Evolutionary conservation across 169 alveolate genomes (phyloP).

Genomic region (Amoebophrya sp.): DNA sequence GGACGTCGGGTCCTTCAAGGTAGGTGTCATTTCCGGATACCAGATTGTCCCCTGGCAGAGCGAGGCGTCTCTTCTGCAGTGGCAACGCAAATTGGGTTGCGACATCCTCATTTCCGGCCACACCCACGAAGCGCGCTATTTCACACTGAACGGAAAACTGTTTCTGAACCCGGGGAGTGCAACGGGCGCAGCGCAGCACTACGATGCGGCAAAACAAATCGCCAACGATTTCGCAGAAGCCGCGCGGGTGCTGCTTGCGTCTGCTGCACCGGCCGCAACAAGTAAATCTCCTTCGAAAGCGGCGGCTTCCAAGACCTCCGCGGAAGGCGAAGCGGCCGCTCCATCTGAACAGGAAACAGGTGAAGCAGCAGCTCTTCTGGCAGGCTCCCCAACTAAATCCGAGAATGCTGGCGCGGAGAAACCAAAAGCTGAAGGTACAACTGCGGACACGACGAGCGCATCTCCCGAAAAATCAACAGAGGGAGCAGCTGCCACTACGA

Average conservation of each 20-base stretch:
- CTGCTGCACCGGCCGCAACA: no score
- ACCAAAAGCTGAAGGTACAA: no score
- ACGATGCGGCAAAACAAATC: neutral
- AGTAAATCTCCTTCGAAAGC: no score
- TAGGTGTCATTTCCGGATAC: neutral
- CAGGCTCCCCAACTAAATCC: no score
- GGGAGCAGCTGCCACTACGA: no score
- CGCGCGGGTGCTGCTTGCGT: neutral
- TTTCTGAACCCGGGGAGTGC: constrained; percentile 9
- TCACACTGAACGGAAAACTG: neutral
- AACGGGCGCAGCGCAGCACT: constrained; percentile 20
- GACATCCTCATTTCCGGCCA: neutral
- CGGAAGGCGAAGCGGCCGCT: no score
- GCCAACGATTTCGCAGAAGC: neutral
- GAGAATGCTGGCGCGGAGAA: no score
- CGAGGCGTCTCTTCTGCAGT: neutral
- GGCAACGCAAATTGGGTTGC: constrained; percentile 14
- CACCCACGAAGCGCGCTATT: neutral
- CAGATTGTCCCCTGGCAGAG: neutral
- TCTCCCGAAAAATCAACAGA: no score
- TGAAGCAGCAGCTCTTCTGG: no score
- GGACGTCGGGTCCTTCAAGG: neutral
- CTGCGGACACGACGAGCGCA: no score
- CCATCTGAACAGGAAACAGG: no score
- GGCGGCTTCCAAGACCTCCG: no score